These are phyloP conservation scores for Phytophthora aleatoria DNA, from an alignment of 352 stramenopile genomes.

Conservation along the genomic window DNA sequence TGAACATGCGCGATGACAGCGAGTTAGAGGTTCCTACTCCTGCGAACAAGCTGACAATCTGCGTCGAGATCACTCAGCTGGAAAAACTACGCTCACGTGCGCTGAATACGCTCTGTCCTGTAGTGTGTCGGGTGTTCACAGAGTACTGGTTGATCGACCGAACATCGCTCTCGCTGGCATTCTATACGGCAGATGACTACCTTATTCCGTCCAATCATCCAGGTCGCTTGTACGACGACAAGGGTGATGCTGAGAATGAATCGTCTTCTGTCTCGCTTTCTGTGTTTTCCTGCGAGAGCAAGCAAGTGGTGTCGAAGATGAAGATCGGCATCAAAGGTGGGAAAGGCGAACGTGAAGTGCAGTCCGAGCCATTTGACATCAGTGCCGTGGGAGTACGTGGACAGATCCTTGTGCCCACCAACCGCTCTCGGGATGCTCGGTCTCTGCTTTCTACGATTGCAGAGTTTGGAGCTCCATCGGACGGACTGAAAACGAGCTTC, in stretches of 20 bases:
- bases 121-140: conserved; percentile 74
- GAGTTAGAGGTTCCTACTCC: conserved; percentile 29
- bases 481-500: conserved; percentile 39
- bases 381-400: conserved; percentile 77
- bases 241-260: conserved; percentile 20
- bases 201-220: conserved; percentile 57
- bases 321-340: conserved; percentile 68
- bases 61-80: conserved; percentile 57
- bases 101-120: conserved; percentile 57
- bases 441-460: conserved; percentile 61
- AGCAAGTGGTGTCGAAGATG: conserved; percentile 71
- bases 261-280: conserved; percentile 62
- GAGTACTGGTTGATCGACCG: conserved; percentile 89
- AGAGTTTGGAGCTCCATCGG: conserved; percentile 34
- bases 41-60: conserved; percentile 66
- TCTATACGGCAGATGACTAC: conserved; percentile 70
- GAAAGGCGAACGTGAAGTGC: conserved; percentile 50
- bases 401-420: conserved; percentile 68
- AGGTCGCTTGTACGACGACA: conserved; percentile 30
- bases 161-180: conserved; percentile 69
- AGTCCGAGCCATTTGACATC: conserved; percentile 80
- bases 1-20: conserved; percentile 51
- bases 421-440: conserved; percentile 42
- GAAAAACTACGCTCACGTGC: conserved; percentile 51
- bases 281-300: conserved; percentile 73